phyloP scores from a whole-genome alignment of 1,139 yeast genomes.

The Taphrina flavorubra region DNA sequence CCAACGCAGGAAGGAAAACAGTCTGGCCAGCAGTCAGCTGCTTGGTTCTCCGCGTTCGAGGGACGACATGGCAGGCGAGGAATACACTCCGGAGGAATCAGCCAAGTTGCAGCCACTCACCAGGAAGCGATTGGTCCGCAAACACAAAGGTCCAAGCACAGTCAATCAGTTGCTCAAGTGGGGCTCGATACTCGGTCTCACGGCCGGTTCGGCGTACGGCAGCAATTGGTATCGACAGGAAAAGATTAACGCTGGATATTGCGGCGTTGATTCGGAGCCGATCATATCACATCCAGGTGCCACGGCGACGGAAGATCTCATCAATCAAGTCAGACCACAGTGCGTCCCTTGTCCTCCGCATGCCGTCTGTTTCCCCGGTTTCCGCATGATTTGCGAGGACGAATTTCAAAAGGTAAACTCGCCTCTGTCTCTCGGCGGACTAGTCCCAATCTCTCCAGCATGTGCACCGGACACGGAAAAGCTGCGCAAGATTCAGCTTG shows the following conservation, averaged over 20 bases:
- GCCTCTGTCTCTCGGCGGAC: constrained; percentile 62
- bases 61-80: constrained; percentile 30
- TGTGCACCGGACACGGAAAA: constrained; percentile 82
- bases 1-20: constrained; percentile 34
- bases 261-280: constrained; percentile 49
- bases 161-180: constrained; percentile 18
- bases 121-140: constrained; percentile 37
- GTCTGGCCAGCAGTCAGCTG: constrained; percentile 27
- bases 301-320: constrained; percentile 46
- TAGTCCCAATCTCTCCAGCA: constrained; percentile 63
- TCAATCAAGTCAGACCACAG: constrained; percentile 57
- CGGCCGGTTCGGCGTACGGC: constrained; percentile 38
- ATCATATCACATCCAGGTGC: constrained; percentile 21
- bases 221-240: constrained; percentile 51
- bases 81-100: constrained; percentile 41
- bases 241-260: constrained; percentile 51
- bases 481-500: constrained; percentile 69
- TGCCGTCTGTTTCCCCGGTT: constrained; percentile 70
- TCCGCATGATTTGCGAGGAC: constrained; percentile 69
- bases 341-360: constrained; percentile 83
- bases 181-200: constrained; percentile 6
- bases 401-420: constrained; percentile 67
- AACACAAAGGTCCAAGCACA: constrained; percentile 27
- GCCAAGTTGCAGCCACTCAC: constrained; percentile 29
- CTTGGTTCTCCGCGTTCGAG: constrained; percentile 6